Conservation (phyloP, 2,329 filamentous ascomycete species). For the Trichophaea hybrida region DNA sequence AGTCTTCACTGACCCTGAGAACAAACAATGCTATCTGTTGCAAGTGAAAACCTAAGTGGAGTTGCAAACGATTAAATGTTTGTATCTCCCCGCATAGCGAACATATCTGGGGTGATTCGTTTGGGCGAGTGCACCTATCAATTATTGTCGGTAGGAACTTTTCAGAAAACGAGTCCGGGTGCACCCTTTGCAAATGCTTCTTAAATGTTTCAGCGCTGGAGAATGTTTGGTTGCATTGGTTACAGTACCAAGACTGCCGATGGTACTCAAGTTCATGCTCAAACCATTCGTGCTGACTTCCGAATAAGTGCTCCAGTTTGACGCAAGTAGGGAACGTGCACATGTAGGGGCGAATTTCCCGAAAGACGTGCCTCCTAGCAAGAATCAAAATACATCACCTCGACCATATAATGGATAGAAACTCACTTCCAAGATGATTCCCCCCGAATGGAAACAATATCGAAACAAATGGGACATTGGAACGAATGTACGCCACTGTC, state of each 20-base stretch:
- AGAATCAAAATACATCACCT: not conserved
- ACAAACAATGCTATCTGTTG: conserved; percentile 17
- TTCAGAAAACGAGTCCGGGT: conserved; percentile 1
- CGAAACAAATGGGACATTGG: conserved; percentile 29
- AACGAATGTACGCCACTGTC: conserved; percentile 23
- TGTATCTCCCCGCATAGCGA: conserved; percentile 5
- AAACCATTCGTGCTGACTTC: conserved; percentile 23
- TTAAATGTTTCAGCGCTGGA: not conserved
- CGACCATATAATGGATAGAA: not conserved
- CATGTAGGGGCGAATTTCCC: conserved; percentile 27
- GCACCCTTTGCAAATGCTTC: conserved; percentile 5
- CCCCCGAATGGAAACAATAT: not conserved
- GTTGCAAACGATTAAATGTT: conserved; percentile 1
- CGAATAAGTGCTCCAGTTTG: conserved; percentile 19
- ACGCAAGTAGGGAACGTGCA: conserved; percentile 25
- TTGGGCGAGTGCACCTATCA: conserved; percentile 9
- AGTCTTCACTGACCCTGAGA: conserved; percentile 2
- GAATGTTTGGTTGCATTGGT: conserved; percentile 5
- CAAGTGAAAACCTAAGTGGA: conserved; percentile 17
- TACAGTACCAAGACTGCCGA: conserved; percentile 22
- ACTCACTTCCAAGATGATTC: not conserved
- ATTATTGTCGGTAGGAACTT: not conserved
- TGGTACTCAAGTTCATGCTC: conserved; percentile 20
- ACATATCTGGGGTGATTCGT: conserved; percentile 5
- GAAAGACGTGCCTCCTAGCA: conserved; percentile 26